These are phyloP conservation scores for Boletellus ananas DNA, from an alignment of 768 basidiomycete species.

Conservation along the genomic window DNA sequence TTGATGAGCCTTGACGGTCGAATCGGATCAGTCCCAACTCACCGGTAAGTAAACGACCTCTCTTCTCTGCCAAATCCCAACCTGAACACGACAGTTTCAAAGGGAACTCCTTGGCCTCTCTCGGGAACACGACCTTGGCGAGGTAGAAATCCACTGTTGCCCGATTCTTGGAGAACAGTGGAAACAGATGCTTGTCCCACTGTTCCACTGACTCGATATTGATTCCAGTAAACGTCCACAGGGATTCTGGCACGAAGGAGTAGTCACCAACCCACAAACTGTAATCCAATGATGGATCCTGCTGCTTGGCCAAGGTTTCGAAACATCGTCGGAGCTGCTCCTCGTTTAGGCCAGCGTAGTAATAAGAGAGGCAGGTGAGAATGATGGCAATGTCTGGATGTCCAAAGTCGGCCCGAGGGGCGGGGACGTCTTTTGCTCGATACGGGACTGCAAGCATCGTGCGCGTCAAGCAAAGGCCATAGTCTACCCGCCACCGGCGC, in stretches of 20 bases:
- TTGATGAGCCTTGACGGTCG: slow-evolving; percentile 1
- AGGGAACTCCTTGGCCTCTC: slow-evolving; percentile 27
- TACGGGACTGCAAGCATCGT: slow-evolving; percentile 27
- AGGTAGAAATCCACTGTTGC: slow-evolving; percentile 42
- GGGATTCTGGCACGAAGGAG: slow-evolving; percentile 24
- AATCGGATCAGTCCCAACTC: neutral
- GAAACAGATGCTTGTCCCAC: slow-evolving; percentile 25
- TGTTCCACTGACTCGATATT: slow-evolving; percentile 40
- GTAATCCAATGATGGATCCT: slow-evolving; percentile 19
- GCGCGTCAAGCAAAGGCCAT: slow-evolving; percentile 8
- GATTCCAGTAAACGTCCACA: slow-evolving; percentile 35
- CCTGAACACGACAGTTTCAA: slow-evolving; percentile 13
- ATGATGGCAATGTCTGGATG: slow-evolving; percentile 25
- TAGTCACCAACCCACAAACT: slow-evolving; percentile 17
- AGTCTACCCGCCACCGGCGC: slow-evolving; percentile 26
- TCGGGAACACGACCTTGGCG: slow-evolving; percentile 44
- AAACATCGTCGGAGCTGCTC: neutral
- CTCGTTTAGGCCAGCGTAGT: slow-evolving; percentile 22
- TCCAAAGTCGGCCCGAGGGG: slow-evolving; percentile 23
- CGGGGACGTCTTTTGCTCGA: slow-evolving; percentile 25
- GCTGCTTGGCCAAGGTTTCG: neutral
- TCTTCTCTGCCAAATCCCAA: slow-evolving; percentile 6
- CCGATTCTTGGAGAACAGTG: slow-evolving; percentile 29
- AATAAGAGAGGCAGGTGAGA: slow-evolving; percentile 15
- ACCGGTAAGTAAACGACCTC: neutral